Percentiles rank a stretch among this genome's conserved stretches.
phyloP scores from a whole-genome alignment of 345 rosid genomes.

The Iberis pinnata region DNA sequence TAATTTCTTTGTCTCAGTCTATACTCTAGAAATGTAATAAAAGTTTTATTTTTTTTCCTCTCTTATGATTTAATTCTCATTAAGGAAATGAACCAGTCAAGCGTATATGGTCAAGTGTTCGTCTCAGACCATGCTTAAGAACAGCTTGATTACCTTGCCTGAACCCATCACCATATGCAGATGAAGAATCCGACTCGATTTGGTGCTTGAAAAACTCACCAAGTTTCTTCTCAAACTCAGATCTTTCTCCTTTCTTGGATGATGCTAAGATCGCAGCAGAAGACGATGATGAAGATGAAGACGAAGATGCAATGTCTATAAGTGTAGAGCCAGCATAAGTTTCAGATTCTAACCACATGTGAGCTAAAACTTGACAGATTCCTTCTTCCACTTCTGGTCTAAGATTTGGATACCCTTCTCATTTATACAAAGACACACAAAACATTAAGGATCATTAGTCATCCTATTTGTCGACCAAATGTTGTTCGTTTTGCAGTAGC shows the following conservation, averaged over 20 bases:
- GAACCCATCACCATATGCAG: conserved; percentile 91
- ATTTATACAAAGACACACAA: too few species aligned
- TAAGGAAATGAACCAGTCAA: conserved; percentile 41
- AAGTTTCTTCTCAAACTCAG: conserved; percentile 74
- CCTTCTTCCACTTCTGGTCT: conserved; percentile 95
- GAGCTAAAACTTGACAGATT: conserved; percentile 93
- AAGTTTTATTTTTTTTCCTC: too few species aligned
- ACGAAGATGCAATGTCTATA: conserved; percentile 38
- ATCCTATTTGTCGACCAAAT: too few species aligned
- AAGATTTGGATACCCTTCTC: conserved; percentile 61
- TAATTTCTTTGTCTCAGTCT: too few species aligned
- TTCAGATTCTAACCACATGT: conserved; percentile 77
- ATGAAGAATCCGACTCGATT: conserved; percentile 74
- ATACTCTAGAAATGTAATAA: too few species aligned
- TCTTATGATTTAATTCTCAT: too few species aligned
- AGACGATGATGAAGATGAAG: conserved; percentile 1
- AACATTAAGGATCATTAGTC: too few species aligned
- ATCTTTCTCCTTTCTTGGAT: conserved; percentile 40
- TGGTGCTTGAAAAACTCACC: conserved; percentile 92
- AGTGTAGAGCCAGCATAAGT: conserved; percentile 38
- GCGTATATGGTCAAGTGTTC: conserved; percentile 74
- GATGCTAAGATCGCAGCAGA: conserved; percentile 24
- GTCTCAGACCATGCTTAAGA: conserved; percentile 54
- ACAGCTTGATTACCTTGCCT: conserved; percentile 64
- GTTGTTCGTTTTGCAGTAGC: too few species aligned